Evolutionary conservation across 202 grass and related monocot genomes (phyloP), one percentile per base, ranked within the genome.

Genomic region (Zizania palustris): DNA sequence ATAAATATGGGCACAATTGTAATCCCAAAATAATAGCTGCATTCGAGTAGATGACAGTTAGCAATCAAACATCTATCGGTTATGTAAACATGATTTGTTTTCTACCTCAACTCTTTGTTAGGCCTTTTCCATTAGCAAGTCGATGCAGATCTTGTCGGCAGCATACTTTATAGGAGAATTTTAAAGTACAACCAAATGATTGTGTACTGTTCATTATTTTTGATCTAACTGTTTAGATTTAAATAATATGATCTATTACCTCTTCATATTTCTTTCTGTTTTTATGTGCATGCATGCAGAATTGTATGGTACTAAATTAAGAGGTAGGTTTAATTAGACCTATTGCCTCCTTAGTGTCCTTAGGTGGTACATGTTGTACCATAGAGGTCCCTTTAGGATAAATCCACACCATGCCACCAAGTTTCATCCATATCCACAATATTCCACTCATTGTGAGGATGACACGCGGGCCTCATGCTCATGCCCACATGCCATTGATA

Each of bases 61-160:
- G 22, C 63, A 69, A 62, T n/a, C 1, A 43, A 67, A n/a, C 33
- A 56, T 71, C 15, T 37, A 19, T 36, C 1, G 39, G 28, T 66
- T 80, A 18, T 7, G 38, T 50, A 68, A 62, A 16, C 44, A 60
- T 77, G 34, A 48, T 55, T 55, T 21, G 50, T 0, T 3, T n/a
- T 51, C 18, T 6, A 12, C 19, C 69, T n/a, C 45, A 19, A 34
- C 13, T 53, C 36, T 49, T 75, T 80, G 45, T 65, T 82, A 61
- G 9, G 65, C 5, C 9, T 63, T 73, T 6, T 54, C 43, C 42
- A 66, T 54, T 70, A 54, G 55, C 42, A 22, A 40, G 48, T 56
- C 1, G 5, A 72, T 20, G 15, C 21, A 37, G 22, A 71, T 54
- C 8, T 55, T 39, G 16, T 54, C 10, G 41, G 36, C 14, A 39